Evolutionary conservation across 768 basidiomycete species (phyloP), one percentile per base, ranked within the genome.

Genomic region (Tulasnella sp.): DNA sequence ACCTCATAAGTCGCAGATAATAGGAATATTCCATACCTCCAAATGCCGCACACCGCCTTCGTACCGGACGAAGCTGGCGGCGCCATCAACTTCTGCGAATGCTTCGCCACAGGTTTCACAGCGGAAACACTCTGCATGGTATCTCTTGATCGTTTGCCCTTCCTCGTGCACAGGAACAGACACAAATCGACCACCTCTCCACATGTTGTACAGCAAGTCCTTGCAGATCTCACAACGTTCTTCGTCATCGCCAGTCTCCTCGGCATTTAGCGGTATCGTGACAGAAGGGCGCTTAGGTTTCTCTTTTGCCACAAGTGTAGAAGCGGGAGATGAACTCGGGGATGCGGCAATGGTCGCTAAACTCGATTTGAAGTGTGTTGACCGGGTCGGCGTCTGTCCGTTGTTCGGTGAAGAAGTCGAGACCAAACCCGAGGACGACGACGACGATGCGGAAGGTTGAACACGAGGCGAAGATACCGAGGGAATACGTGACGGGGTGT

Each of bases 121-220:
- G 76, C 88, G 90, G 85, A 96, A 95, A 83, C 94, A 96, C 62
- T 90, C 88, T 3, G 89, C 87, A 81, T 96, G 94, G 82, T 93
- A 95, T 24, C 73, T 14, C 52, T 80, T 31, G 1, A 24, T 68
- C 40, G 9, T 40, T 2, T 74, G 7, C 24, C 78, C 78, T 16
- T 48, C 74, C 34, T 52, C 74, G 31, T 88, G 87, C 83, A 88
- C 88, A n/a, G 90, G 88, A 34, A 86, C 85, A 9, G 93, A 92
- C 39, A 94, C 89, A 42, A 18, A 18, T 79, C 89, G 89, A 58
- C 92, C 91, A 8, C 89, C 89, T 78, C 89, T 88, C 38, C 86
- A 87, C 4, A 88, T 85, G 62, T 87, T 88, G 83, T 93, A 92
- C 74, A 95, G 86, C 7, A 88, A 86, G 16, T 87, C 86, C 18